Conservation (phyloP, 306 rosid species). For the Ochetophila trinervis region DNA sequence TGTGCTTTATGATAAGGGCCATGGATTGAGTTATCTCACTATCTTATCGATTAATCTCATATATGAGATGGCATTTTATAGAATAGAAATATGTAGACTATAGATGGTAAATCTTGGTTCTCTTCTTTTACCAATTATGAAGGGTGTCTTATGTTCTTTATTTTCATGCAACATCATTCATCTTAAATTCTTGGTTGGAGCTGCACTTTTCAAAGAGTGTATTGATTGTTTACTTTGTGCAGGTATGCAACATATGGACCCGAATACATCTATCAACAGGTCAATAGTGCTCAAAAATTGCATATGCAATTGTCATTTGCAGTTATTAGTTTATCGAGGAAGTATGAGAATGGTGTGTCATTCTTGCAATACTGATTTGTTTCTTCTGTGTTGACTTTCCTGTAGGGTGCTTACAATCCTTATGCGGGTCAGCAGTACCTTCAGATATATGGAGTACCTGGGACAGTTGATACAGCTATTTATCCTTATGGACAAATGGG, state of each 20-base stretch:
- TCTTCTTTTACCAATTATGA: conserved; percentile 12
- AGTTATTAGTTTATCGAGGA: conserved; percentile 16
- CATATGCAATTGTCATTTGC: not conserved
- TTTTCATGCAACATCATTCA: conserved; percentile 21
- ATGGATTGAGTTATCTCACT: conserved; percentile 5
- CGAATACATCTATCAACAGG: conserved; percentile 82
- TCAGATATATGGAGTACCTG: conserved; percentile 86
- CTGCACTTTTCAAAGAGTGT: conserved; percentile 34
- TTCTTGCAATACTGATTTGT: conserved; percentile 30
- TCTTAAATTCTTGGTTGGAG: conserved; percentile 36
- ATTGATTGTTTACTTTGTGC: conserved; percentile 45
- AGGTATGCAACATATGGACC: conserved; percentile 90
- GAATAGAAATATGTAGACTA: conserved; percentile 10
- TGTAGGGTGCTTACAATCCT: conserved; percentile 64
- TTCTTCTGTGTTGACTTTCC: conserved; percentile 17
- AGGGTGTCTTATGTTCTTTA: conserved; percentile 14
- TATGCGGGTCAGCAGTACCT: conserved; percentile 79
- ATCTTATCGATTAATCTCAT: conserved; percentile 20
- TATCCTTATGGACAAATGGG: conserved; percentile 86
- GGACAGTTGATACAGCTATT: conserved; percentile 52
- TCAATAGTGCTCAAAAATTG: conserved; percentile 15
- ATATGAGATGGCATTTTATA: conserved; percentile 13
- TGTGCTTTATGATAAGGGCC: conserved; percentile 27
- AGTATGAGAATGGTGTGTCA: conserved; percentile 6
- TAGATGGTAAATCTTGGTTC: conserved; percentile 23